Evolutionary conservation across 441 rosid genomes (phyloP).

Genomic region (Omphalea diandra): DNA sequence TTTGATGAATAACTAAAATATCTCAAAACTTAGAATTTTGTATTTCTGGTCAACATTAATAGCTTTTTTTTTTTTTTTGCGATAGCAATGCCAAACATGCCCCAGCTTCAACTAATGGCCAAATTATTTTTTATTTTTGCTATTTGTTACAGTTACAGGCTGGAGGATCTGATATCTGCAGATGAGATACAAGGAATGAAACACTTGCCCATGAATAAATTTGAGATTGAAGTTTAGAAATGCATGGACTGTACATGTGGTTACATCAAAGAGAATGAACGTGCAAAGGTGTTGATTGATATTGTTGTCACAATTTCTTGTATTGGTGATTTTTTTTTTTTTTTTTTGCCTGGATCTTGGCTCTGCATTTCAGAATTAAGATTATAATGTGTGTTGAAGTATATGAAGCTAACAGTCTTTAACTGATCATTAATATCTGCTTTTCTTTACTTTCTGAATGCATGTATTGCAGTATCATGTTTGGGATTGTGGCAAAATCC

Average conservation of each 20-base stretch:
- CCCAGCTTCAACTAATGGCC: no score
- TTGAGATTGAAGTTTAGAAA: slow-evolving; percentile 58
- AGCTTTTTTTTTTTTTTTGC: no score
- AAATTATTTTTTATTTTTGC: not conserved
- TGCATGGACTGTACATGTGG: slow-evolving; percentile 25
- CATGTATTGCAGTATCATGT: slow-evolving; percentile 37
- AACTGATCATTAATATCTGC: not conserved
- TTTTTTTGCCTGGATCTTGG: not conserved
- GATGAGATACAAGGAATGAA: slow-evolving; percentile 43
- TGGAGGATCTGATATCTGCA: slow-evolving; percentile 36
- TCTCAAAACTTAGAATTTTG: no score
- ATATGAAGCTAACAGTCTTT: not conserved
- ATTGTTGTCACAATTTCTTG: not conserved
- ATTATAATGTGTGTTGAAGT: not conserved
- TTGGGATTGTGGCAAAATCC: slow-evolving; percentile 56
- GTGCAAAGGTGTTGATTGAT: slow-evolving; percentile 37
- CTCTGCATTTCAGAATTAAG: not conserved
- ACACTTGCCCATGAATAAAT: slow-evolving; percentile 44
- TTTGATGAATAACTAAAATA: no score
- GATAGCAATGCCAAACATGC: no score
- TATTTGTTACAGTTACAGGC: slow-evolving; percentile 27
- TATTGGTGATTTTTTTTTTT: no score
- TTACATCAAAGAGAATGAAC: slow-evolving; percentile 31
- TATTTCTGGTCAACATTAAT: no score
- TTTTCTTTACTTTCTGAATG: slow-evolving; percentile 4